These are phyloP conservation scores for Monosporascus sp. DNA, from an alignment of 2,329 filamentous ascomycete genomes.

Conservation along the genomic window DNA sequence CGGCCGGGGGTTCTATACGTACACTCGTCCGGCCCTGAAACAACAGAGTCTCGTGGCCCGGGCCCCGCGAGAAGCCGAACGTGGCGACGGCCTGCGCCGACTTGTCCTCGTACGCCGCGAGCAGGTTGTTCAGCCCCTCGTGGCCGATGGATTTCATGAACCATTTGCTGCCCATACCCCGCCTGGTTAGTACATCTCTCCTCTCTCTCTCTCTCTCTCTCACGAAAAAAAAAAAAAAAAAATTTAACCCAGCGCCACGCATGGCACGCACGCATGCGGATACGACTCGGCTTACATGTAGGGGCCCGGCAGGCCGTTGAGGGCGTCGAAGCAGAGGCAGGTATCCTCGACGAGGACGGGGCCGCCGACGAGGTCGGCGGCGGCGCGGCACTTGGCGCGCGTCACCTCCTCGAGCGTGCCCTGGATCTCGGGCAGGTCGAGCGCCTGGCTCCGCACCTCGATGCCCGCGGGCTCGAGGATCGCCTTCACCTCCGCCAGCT, in stretches of 20 bases:
- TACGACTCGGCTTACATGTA: slow-evolving; percentile 60
- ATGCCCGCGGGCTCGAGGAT: slow-evolving; percentile 71
- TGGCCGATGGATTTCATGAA: slow-evolving; percentile 83
- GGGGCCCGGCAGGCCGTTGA: slow-evolving; percentile 86
- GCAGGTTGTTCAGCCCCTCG: slow-evolving; percentile 80
- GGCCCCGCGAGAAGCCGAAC: slow-evolving; percentile 85
- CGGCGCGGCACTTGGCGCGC: slow-evolving; percentile 76
- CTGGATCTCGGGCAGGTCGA: slow-evolving; percentile 88
- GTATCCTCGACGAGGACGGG: slow-evolving; percentile 96
- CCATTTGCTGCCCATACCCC: slow-evolving; percentile 67
- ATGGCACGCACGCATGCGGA: slow-evolving; percentile 42
- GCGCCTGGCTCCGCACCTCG: slow-evolving; percentile 64
- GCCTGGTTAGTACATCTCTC: neutral
- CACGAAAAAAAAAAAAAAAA: neutral
- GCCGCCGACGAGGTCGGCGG: slow-evolving; percentile 65
- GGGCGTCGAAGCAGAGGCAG: slow-evolving; percentile 84
- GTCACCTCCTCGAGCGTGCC: slow-evolving; percentile 91
- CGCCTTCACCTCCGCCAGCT: slow-evolving; percentile 81
- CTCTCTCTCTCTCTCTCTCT: neutral
- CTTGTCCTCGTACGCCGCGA: slow-evolving; percentile 86
- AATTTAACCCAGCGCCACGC: neutral
- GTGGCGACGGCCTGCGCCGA: slow-evolving; percentile 91
- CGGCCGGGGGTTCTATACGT: slow-evolving; percentile 22
- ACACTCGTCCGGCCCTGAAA: slow-evolving; percentile 89
- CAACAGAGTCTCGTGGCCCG: slow-evolving; percentile 74